Percentiles rank a stretch among this genome's conserved stretches.
Conservation (phyloP, 176 grass and related monocot genomes). For the barley (Hordeum vulgare) region MorexV3_pseudomolecules_assembly NC_058520.1:464682946-464683445, state of each 20-base stretch:
- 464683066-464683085: conserved; percentile 17
- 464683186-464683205: background rate
- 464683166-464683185: conserved; percentile 43
- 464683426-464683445: conserved; percentile 16
- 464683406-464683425: no score
- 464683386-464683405: conserved; percentile 17
- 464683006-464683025: conserved; percentile 39
- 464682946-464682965: conserved; percentile 42
- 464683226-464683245: background rate
- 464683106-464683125: conserved; percentile 24
- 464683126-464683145: conserved; percentile 6
- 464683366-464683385: conserved; percentile 28
- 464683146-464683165: conserved; percentile 50
- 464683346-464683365: conserved; percentile 66
- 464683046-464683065: background rate
- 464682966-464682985: conserved; percentile 30
- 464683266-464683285: background rate
- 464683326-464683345: conserved; percentile 45
- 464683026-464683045: background rate
- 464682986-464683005: conserved; percentile 77
- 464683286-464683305: conserved; percentile 37
- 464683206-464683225: background rate
- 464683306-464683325: conserved; percentile 39
- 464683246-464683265: background rate
- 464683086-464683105: conserved; percentile 11